These are phyloP conservation scores for Solanum hybrid DNA, from an alignment of 305 asterid species.

Conservation along the genomic window DNA sequence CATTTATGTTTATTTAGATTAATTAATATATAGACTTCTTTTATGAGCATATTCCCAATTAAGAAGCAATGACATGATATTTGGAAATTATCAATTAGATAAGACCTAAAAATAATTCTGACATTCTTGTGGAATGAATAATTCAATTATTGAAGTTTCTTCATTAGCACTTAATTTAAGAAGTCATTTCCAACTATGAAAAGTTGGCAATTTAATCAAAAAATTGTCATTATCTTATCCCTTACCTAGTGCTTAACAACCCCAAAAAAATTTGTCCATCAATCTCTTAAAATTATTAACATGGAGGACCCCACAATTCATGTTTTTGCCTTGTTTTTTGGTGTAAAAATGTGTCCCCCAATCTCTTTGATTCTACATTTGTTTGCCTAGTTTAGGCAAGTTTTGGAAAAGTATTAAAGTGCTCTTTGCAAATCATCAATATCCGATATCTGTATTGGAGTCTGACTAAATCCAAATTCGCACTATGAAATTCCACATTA, in stretches of 20 bases:
- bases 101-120: not conserved
- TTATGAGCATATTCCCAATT: not conserved
- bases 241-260: not conserved
- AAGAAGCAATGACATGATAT: not conserved
- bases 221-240: not conserved
- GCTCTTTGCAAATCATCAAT: not conserved
- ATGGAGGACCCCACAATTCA: not conserved
- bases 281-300: not conserved
- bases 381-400: not conserved
- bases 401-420: not conserved
- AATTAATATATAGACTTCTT: not conserved
- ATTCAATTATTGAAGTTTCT: not conserved
- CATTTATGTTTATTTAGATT: not conserved
- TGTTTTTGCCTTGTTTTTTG: not conserved
- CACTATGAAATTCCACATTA: not conserved
- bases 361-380: not conserved
- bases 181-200: not conserved
- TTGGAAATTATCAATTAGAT: not conserved
- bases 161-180: not conserved
- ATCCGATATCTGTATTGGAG: fast-evolving
- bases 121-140: not conserved
- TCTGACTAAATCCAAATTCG: not conserved
- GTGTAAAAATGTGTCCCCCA: not conserved
- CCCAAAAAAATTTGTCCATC: not conserved
- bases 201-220: not conserved